These are phyloP conservation scores for Lactuca sativa DNA, from an alignment of 129 eudicot species.

Conservation along the genomic window DNA sequence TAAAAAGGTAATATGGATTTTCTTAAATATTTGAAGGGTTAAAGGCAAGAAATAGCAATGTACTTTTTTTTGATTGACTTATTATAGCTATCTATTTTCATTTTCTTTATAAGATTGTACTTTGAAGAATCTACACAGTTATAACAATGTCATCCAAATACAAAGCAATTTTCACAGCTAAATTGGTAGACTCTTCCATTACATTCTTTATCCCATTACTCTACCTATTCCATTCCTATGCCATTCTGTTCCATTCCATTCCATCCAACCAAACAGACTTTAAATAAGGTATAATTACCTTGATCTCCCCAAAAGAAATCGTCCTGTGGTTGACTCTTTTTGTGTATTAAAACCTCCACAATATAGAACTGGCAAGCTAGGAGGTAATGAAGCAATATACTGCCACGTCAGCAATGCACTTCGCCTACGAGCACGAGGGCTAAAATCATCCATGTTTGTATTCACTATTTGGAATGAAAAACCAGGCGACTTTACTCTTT, in stretches of 20 bases:
- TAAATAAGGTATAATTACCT: slow-evolving; percentile 43
- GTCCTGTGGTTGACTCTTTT: slow-evolving; percentile 95
- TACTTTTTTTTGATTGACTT: too few species aligned
- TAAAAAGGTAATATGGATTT: background rate
- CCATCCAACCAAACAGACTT: too few species aligned
- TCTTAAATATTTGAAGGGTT: background rate
- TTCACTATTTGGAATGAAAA: slow-evolving; percentile 94
- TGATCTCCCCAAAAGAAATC: slow-evolving; percentile 97
- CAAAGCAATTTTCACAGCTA: too few species aligned
- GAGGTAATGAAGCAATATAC: slow-evolving; percentile 98
- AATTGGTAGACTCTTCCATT: too few species aligned
- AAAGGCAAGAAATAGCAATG: background rate
- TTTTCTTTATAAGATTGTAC: background rate
- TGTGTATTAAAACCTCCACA: slow-evolving; percentile 98
- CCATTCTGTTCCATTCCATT: too few species aligned
- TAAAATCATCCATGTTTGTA: slow-evolving; percentile 87
- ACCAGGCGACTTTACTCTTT: slow-evolving; percentile 92
- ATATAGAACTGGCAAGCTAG: slow-evolving; percentile 86
- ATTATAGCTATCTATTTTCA: too few species aligned
- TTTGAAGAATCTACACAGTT: background rate
- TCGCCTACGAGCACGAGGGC: slow-evolving; percentile 98
- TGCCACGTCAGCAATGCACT: slow-evolving; percentile 98
- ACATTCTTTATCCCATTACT: too few species aligned
- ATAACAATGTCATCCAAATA: background rate
- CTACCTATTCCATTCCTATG: too few species aligned